A percentile compares a stretch with the other conserved stretches of the same genome.
phyloP scores from a whole-genome alignment of 257 asterid genomes.

The Fraxinus pennsylvanica region DNA sequence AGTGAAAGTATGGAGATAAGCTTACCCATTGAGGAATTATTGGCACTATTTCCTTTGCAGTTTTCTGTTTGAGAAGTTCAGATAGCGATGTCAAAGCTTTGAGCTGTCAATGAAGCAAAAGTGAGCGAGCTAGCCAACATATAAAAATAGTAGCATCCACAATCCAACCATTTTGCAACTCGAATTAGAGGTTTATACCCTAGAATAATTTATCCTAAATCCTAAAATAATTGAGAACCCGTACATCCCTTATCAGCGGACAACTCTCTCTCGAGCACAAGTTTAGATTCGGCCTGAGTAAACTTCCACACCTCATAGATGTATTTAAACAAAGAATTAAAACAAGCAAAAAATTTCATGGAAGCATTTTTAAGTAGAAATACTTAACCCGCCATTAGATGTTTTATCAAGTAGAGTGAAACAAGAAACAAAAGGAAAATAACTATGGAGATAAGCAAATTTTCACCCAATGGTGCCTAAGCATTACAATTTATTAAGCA shows the following conservation, averaged over 20 bases:
- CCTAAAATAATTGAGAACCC: background rate
- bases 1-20: slow-evolving; percentile 11
- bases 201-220: slow-evolving; percentile 2
- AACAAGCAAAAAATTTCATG: background rate
- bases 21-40: slow-evolving; percentile 94
- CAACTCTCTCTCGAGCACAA: too few species aligned
- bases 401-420: background rate
- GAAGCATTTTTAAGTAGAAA: background rate
- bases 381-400: background rate
- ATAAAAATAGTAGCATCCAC: slow-evolving; percentile 5
- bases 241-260: too few species aligned
- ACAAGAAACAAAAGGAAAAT: background rate
- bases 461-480: background rate
- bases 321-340: slow-evolving; percentile 8
- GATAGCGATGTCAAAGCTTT: slow-evolving; percentile 85
- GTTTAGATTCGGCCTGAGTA: background rate
- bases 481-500: background rate
- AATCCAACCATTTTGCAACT: slow-evolving; percentile 7
- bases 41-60: slow-evolving; percentile 60
- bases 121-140: slow-evolving; percentile 29
- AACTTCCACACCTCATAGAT: slow-evolving; percentile 1
- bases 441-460: background rate
- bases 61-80: slow-evolving; percentile 66
- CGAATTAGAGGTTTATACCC: background rate
- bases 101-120: slow-evolving; percentile 56